Base-by-base conservation (phyloP, 331 rosid genomes). In the Malus hybrid region DNA sequence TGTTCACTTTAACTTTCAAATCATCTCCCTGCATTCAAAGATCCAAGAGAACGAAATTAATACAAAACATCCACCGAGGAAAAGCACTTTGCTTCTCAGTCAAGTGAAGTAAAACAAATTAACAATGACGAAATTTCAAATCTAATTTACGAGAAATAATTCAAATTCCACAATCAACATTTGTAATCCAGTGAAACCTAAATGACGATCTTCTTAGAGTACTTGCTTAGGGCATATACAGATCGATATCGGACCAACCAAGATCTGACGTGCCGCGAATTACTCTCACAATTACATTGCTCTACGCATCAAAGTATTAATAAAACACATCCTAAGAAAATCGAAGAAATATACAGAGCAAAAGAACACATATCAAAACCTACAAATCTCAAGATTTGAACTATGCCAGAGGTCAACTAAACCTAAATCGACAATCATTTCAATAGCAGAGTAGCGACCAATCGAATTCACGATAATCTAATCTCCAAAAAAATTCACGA, bases 1-100 rank as follows among this genome's bases (percentile, higher is more conserved):
- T 95, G 87, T 95, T 95, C 48, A 92, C 99, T 95, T 95, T 95
- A 85, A 95, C 97, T 79, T 83, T 90, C 87, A 95, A 82, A 29
- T 24, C 28, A 84, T 87, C 92, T 39, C 97, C 97, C 99, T 95
- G 89, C 89, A 88, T 70, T 39, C 70, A 79, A 72, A 76, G 65
- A 71, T 59, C 24, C 56, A 67, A 42, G 50, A 56, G 57, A 67
- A 67, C 6, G 19, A 50, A 48, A 9, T 44, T 20, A 44, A 46
- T 34, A 33, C 65, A 60, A 13, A 39, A 52, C 28, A 50, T 71
- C 69, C 4, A 4, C 15, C 31, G 24, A 55, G 32, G 24, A 3
- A 34, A 59, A 57, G 67, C 28, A 29, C 1, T 36, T 57, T 15
- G 34, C 29, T 11, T 57, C 4, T 10, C 15, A 7, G 42, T 10